Evolutionary conservation across 2,329 filamentous ascomycete genomes (phyloP).

Genomic region (Periconia sp.): DNA sequence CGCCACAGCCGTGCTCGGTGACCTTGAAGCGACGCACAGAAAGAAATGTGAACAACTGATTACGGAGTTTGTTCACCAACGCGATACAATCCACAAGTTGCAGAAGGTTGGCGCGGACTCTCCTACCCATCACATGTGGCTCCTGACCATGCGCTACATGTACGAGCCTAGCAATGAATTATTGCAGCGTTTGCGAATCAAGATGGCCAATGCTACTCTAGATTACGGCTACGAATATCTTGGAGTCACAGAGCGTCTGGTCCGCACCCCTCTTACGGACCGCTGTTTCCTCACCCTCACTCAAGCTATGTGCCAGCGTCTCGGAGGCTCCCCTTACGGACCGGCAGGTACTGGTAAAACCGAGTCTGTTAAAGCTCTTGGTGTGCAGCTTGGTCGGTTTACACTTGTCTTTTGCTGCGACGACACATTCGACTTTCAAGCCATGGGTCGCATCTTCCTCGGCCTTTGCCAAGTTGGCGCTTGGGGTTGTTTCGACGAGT

Average conservation of each 20-base stretch:
- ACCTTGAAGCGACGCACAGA: slow-evolving; percentile 80
- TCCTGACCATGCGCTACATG: slow-evolving; percentile 95
- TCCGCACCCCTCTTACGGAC: slow-evolving; percentile 94
- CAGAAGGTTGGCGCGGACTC: slow-evolving; percentile 72
- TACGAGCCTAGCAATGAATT: slow-evolving; percentile 82
- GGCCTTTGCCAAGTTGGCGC: slow-evolving; percentile 98
- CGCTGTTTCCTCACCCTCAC: slow-evolving; percentile 98
- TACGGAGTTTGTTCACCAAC: slow-evolving; percentile 97
- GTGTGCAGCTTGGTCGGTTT: slow-evolving; percentile 93
- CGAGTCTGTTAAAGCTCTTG: slow-evolving; percentile 96
- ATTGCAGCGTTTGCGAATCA: slow-evolving; percentile 79
- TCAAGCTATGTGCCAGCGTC: slow-evolving; percentile 88
- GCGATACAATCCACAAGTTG: slow-evolving; percentile 88
- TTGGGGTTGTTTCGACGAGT: slow-evolving; percentile 99
- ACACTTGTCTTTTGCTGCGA: slow-evolving; percentile 99
- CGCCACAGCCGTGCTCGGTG: slow-evolving; percentile 84
- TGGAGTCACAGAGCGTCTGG: slow-evolving; percentile 92
- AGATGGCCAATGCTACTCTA: slow-evolving; percentile 94
- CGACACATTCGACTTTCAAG: slow-evolving; percentile 99
- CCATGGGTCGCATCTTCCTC: slow-evolving; percentile 98
- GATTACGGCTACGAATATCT: slow-evolving; percentile 98
- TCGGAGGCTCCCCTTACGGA: slow-evolving; percentile 96
- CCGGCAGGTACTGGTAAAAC: slow-evolving; percentile 98
- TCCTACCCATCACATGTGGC: slow-evolving; percentile 84
- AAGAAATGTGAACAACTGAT: slow-evolving; percentile 99